Percentiles rank a stretch among this genome's conserved stretches.
Conservation (phyloP, 2,329 filamentous ascomycete genomes). For the Hypoxylon sp. region DNA sequence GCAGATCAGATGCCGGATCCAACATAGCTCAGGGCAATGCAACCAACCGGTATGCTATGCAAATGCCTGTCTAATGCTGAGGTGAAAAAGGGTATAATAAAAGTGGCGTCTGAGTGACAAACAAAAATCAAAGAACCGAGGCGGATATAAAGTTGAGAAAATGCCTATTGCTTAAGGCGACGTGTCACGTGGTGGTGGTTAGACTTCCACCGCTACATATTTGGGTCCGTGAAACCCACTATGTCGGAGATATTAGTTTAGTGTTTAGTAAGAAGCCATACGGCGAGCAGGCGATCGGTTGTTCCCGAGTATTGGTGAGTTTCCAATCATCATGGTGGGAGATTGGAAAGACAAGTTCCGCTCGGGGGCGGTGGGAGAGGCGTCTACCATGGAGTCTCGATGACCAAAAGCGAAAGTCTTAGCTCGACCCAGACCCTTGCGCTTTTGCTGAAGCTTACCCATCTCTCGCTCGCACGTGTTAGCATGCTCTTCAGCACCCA, state of each 20-base stretch:
- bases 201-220: too few species aligned
- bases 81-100: conserved; percentile 42
- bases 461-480: conserved; percentile 94
- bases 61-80: conserved; percentile 46
- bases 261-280: conserved; percentile 67
- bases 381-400: conserved; percentile 63
- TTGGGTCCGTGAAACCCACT: neutral
- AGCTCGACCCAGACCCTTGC: conserved; percentile 84
- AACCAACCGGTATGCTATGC: conserved; percentile 45
- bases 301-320: conserved; percentile 55
- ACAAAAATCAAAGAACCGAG: conserved; percentile 21
- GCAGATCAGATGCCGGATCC: conserved; percentile 45
- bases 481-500: conserved; percentile 91
- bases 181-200: too few species aligned
- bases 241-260: too few species aligned
- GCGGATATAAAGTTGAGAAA: conserved; percentile 11
- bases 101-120: conserved; percentile 12
- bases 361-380: conserved; percentile 66
- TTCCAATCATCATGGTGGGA: conserved; percentile 55
- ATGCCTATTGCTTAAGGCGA: neutral
- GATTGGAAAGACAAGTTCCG: conserved; percentile 53
- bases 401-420: conserved; percentile 96
- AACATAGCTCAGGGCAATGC: conserved; percentile 44
- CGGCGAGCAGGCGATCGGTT: conserved; percentile 65
- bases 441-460: conserved; percentile 85